phyloP scores from a whole-genome alignment of 148 eudicot genomes.

The Cornus kousa region DNA sequence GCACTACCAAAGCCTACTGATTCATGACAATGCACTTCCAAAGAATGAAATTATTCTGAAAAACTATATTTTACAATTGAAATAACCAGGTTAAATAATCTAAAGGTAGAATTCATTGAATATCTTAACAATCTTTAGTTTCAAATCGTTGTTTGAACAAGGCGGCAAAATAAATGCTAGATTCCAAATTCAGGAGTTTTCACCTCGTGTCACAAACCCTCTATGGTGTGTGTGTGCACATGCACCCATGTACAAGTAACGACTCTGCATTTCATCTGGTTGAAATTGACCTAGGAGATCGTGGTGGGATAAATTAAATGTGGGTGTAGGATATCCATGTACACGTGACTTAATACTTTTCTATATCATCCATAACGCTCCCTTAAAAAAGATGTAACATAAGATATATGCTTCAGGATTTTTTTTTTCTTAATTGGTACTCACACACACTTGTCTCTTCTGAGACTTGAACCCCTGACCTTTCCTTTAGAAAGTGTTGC shows the following conservation, averaged over 20 bases:
- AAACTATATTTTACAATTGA: not conserved
- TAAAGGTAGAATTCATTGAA: not conserved
- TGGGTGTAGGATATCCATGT: not conserved
- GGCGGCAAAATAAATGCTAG: not conserved
- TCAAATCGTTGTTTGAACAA: not conserved
- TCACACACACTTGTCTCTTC: no score
- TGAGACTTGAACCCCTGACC: no score
- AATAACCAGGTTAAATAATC: not conserved
- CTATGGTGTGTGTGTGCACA: not conserved
- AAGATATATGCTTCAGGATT: not conserved
- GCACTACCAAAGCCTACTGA: not conserved
- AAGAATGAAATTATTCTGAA: not conserved
- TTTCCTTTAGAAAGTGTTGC: no score
- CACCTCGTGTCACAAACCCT: not conserved
- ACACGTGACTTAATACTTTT: not conserved
- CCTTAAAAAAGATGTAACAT: not conserved
- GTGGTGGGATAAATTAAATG: not conserved
- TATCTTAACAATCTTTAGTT: not conserved
- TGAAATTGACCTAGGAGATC: not conserved
- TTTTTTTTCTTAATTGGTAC: no score
- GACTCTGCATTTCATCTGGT: not conserved
- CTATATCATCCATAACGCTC: not conserved
- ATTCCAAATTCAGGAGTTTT: not conserved
- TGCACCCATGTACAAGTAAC: not conserved
- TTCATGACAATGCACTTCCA: not conserved